These are phyloP conservation scores for Geosmithia putterillii DNA, from an alignment of 2,329 filamentous ascomycete genomes.

Conservation along the genomic window DNA sequence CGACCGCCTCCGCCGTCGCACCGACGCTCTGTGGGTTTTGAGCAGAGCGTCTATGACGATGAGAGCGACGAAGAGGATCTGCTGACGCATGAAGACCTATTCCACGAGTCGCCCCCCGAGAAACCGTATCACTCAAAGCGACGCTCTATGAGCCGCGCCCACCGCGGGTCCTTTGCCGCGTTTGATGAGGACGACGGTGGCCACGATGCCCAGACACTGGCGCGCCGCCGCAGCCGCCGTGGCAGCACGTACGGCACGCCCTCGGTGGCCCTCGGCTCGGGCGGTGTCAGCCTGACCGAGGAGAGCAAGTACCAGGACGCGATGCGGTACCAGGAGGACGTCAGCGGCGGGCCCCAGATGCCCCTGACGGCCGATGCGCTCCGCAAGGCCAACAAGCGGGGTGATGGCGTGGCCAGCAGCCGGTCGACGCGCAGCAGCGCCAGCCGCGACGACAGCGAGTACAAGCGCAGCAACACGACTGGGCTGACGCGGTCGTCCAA, in stretches of 20 bases:
- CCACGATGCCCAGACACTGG: slow-evolving; percentile 26
- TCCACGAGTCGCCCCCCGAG: slow-evolving; percentile 23
- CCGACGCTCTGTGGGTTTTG: slow-evolving; percentile 19
- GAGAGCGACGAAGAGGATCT: slow-evolving; percentile 24
- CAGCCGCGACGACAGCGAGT: slow-evolving; percentile 53
- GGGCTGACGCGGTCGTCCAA: slow-evolving; percentile 41
- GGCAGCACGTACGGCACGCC: slow-evolving; percentile 24
- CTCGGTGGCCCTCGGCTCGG: slow-evolving; percentile 16
- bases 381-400: slow-evolving; percentile 32
- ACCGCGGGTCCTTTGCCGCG: slow-evolving; percentile 15
- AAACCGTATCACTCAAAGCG: slow-evolving; percentile 18
- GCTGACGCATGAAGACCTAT: slow-evolving; percentile 19
- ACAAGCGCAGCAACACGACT: slow-evolving; percentile 48
- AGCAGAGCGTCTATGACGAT: too few species aligned
- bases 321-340: slow-evolving; percentile 23
- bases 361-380: slow-evolving; percentile 45
- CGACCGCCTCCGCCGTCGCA: slow-evolving; percentile 12
- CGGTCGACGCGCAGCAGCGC: slow-evolving; percentile 45
- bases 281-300: slow-evolving; percentile 19
- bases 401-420: slow-evolving; percentile 32
- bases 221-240: slow-evolving; percentile 17
- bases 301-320: slow-evolving; percentile 25
- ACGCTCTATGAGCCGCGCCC: slow-evolving; percentile 17
- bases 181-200: slow-evolving; percentile 24
- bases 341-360: slow-evolving; percentile 21